Conservation (phyloP, 2,329 filamentous ascomycete species). For the Aureobasidium sp. region DNA sequence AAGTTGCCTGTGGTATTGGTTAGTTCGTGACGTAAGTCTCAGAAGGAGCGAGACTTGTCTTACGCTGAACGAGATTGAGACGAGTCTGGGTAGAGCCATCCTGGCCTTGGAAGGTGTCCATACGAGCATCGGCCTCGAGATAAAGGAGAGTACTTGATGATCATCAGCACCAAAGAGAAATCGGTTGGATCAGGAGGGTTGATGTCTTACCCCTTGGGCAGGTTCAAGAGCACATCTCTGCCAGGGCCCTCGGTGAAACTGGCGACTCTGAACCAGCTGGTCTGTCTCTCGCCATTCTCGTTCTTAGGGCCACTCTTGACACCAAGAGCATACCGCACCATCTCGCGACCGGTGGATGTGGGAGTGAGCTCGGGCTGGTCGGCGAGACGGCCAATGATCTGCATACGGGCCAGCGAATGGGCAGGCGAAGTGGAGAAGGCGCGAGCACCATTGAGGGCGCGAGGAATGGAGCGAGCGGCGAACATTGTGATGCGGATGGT, state of each 20-base stretch:
- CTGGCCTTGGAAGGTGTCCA: constrained; percentile 57
- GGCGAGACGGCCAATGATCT: constrained; percentile 77
- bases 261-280: constrained; percentile 77
- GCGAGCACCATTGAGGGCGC: constrained; percentile 42
- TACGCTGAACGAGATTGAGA: constrained; percentile 75
- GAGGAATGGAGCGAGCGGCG: constrained; percentile 41
- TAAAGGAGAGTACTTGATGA: constrained; percentile 61
- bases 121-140: constrained; percentile 72
- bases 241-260: constrained; percentile 62
- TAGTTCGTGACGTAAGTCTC: background rate
- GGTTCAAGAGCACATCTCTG: constrained; percentile 61
- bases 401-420: constrained; percentile 66
- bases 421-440: constrained; percentile 64
- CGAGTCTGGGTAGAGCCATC: constrained; percentile 58
- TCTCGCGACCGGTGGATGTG: constrained; percentile 61
- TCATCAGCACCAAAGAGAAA: background rate
- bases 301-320: constrained; percentile 59
- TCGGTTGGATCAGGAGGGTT: background rate
- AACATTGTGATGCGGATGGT: constrained; percentile 29
- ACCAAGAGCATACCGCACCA: constrained; percentile 70
- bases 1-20: constrained; percentile 32
- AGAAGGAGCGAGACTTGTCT: constrained; percentile 29
- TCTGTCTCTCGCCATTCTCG: constrained; percentile 56
- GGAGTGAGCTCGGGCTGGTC: constrained; percentile 66
- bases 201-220: constrained; percentile 72